Evolutionary conservation across 345 rosid genomes (phyloP), one percentile per base, ranked within the genome.

Genomic region (Hypericum perforatum): DNA sequence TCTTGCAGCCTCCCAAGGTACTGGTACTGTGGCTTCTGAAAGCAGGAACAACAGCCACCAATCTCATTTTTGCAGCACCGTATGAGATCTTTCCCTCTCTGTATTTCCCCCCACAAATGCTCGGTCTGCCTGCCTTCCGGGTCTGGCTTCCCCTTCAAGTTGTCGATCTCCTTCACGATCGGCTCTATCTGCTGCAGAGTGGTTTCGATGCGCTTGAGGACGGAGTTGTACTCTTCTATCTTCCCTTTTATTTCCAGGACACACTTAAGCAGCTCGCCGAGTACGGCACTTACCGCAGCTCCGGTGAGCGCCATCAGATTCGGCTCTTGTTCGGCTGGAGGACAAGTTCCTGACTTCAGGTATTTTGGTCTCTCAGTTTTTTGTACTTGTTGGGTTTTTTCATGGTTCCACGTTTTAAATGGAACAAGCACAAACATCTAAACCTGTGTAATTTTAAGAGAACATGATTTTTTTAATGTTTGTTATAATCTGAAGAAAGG

Each of bases 241-340:
- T 50, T 50, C 10, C 36, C 37, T 32, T 50, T 22, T 11, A 22
- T 39, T 11, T 50, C 12, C 39, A 50, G 38, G 9, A 50, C 36
- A 9, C 40, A 39, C 32, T 11, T 50, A 11, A 50, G 37, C 10
- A 50, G 54, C 39, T 50, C 54, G 12, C 54, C 54, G 2, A 50
- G 0, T 39, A 32, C 39, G 7, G 54, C 54, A 9, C 54, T 39
- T 8, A 50, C 12, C 0, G 39, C 54, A 3, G 54, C 54, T 11
- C 38, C 54, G 2, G 32, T 22, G 32, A 22, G 32, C 32, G 4
- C 4, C 32, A 22, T 4, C 32, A 22, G 1, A 4, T 22, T 22
- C 32, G 1, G n/a, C n/a, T n/a, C n/a, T n/a, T n/a, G n/a, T n/a
- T n/a, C n/a, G n/a, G n/a, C n/a, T n/a, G n/a, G n/a, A n/a, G n/a